Base-by-base conservation (phyloP, 2,329 filamentous ascomycete species). In the Paecilomyces variotii region DNA sequence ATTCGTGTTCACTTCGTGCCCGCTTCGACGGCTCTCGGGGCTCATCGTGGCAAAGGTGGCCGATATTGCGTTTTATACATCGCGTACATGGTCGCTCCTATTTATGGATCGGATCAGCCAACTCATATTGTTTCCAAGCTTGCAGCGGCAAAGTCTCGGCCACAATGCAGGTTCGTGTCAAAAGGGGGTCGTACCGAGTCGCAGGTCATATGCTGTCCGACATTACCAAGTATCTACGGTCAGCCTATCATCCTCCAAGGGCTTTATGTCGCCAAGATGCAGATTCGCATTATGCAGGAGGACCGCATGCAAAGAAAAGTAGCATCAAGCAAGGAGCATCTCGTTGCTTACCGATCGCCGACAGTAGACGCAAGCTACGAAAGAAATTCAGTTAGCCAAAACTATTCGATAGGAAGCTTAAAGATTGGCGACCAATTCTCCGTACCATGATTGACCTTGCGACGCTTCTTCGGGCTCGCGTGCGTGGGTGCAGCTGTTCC, bases 31-130 rank as follows among this genome's bases (percentile, higher is more conserved):
- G 81, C 70, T 99, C 93, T 75, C 93, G 87, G 66, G 92, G 93
- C 77, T 97, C 94, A 77, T 99, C 94, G 79, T 97, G 94, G 77
- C 94, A 99, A 65, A 99, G 83, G 77, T 99, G 94, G 69, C 93
- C 94, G 75, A 99, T 99, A 78, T 96, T 96, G 71, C 94, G 88
- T 79, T 97, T 99, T 78, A 97, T 90, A 81, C 94, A 99, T 78
- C 94, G 86, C 69, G 91, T 93, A 83, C 94, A 99, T 70, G 94
- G 94, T 73, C 94, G 88, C 80, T 96, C 91, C 91, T 95, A 45
- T 9, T 19, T 54, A 60, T 57, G 14, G 25, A 53, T 53, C 24
- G 14, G 51, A 25, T 53, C 28, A 30, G 51, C n/a, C 24, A 54
- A 32, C 53, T 35, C 27, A 28, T 32, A 19, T 7, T 5, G 27